These are phyloP conservation scores for Aspergillus cristatus DNA, from an alignment of 495 filamentous ascomycete species.

Conservation along the genomic window DNA sequence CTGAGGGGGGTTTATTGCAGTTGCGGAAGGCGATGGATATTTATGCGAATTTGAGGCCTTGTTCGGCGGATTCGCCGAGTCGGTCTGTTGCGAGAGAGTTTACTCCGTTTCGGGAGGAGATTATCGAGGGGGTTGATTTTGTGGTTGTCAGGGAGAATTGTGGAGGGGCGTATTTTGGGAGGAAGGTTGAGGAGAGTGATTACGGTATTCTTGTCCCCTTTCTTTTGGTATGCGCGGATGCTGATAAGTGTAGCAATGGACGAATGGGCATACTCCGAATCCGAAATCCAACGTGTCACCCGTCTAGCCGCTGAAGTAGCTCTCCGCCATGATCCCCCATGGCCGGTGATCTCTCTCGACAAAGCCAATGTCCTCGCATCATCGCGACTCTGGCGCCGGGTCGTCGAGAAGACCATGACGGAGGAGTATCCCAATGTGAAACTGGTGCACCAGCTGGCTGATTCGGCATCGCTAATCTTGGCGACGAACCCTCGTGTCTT, in stretches of 20 bases:
- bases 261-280: constrained; percentile 37
- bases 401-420: constrained; percentile 34
- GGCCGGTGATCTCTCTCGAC: constrained; percentile 38
- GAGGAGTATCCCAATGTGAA: constrained; percentile 40
- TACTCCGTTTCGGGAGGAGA: constrained; percentile 35
- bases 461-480: constrained; percentile 41
- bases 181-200: constrained; percentile 36
- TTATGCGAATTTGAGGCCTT: constrained; percentile 42
- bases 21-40: constrained; percentile 40
- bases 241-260: constrained; percentile 26
- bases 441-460: constrained; percentile 39
- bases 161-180: constrained; percentile 45
- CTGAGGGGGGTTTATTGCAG: constrained; percentile 37
- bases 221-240: neutral
- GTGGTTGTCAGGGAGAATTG: constrained; percentile 43
- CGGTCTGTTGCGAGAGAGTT: constrained; percentile 27
- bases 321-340: constrained; percentile 32
- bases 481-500: constrained; percentile 37
- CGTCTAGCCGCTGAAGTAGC: constrained; percentile 39
- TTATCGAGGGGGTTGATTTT: constrained; percentile 41
- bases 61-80: constrained; percentile 33
- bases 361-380: constrained; percentile 45
- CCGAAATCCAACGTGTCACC: constrained; percentile 40
- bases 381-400: constrained; percentile 39
- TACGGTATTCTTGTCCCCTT: constrained; percentile 23